phyloP scores from a whole-genome alignment of 1,139 yeast species.

The Nakaseomyces kungkrabaensis region DNA sequence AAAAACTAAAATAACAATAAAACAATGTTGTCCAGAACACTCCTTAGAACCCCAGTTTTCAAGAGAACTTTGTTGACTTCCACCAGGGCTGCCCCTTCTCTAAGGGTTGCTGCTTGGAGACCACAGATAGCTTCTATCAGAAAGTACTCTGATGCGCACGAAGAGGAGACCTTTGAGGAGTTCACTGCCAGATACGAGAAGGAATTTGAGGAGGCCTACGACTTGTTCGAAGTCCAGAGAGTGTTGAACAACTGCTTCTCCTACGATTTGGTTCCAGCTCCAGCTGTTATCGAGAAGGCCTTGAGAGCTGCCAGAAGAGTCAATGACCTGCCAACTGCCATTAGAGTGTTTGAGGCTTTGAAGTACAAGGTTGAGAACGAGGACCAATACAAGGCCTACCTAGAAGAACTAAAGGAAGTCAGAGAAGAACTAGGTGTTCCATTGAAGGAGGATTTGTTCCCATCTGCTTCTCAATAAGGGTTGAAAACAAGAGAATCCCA shows the following conservation, averaged over 20 bases:
- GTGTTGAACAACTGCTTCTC: slow-evolving; percentile 94
- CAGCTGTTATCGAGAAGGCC: slow-evolving; percentile 91
- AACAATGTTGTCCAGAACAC: slow-evolving; percentile 26
- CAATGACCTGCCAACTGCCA: slow-evolving; percentile 97
- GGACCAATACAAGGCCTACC: slow-evolving; percentile 89
- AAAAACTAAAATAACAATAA: neutral
- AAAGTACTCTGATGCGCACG: slow-evolving; percentile 54
- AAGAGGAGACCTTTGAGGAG: slow-evolving; percentile 88
- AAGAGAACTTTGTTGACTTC: slow-evolving; percentile 16
- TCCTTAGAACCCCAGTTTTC: slow-evolving; percentile 21
- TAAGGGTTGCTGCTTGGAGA: slow-evolving; percentile 1
- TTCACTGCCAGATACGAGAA: slow-evolving; percentile 89
- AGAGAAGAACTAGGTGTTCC: slow-evolving; percentile 92
- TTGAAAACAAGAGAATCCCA: neutral
- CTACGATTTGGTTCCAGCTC: slow-evolving; percentile 97
- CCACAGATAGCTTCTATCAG: slow-evolving; percentile 32
- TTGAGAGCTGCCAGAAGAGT: slow-evolving; percentile 98
- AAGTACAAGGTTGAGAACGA: slow-evolving; percentile 91
- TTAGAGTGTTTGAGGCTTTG: slow-evolving; percentile 90
- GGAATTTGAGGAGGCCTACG: slow-evolving; percentile 97
- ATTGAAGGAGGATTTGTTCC: slow-evolving; percentile 82
- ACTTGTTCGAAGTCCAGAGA: slow-evolving; percentile 91
- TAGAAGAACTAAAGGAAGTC: slow-evolving; percentile 85
- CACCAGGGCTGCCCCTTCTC: slow-evolving; percentile 10
- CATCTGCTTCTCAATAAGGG: slow-evolving; percentile 19